Conservation (phyloP, 495 filamentous ascomycete genomes). For the Trichocladium uniseriatum region DNA sequence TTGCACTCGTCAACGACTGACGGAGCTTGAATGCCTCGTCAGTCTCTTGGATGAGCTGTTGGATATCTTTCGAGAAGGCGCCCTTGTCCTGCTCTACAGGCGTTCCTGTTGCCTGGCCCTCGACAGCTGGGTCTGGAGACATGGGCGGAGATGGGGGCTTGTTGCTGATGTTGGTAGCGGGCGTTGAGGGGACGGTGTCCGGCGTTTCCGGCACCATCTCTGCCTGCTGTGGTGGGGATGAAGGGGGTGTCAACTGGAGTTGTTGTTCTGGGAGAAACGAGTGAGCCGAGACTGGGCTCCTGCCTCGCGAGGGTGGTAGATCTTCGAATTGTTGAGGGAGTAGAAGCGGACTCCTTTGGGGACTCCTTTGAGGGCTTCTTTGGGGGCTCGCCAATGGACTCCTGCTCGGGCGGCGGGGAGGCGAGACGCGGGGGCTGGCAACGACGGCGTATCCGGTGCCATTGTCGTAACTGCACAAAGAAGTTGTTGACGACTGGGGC, state of each 20-base stretch:
- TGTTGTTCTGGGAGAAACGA: background rate
- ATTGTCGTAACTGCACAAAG: constrained; percentile 38
- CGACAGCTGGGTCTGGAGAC: background rate
- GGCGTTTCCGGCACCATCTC: constrained; percentile 3
- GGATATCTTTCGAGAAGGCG: constrained; percentile 24
- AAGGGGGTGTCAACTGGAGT: constrained; percentile 10
- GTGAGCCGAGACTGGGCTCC: constrained; percentile 6
- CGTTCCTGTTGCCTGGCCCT: background rate
- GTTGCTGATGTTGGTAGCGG: background rate
- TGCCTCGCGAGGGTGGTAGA: constrained; percentile 6
- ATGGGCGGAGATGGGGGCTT: background rate
- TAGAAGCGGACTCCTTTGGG: constrained; percentile 21
- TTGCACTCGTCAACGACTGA: constrained; percentile 25
- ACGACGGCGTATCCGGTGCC: constrained; percentile 8
- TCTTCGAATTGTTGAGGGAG: constrained; percentile 18
- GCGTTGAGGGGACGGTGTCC: background rate
- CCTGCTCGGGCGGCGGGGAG: constrained; percentile 14
- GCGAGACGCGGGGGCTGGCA: constrained; percentile 18
- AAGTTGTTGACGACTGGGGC: constrained; percentile 39
- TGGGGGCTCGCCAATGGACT: constrained; percentile 9
- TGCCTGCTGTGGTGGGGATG: constrained; percentile 11
- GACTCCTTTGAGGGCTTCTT: constrained; percentile 11
- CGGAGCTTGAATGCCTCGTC: constrained; percentile 36
- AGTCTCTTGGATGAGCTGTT: constrained; percentile 37
- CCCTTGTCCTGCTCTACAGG: background rate